Conservation (phyloP, 2,329 filamentous ascomycete species). For the Cucurbitaria berberidis region DNA sequence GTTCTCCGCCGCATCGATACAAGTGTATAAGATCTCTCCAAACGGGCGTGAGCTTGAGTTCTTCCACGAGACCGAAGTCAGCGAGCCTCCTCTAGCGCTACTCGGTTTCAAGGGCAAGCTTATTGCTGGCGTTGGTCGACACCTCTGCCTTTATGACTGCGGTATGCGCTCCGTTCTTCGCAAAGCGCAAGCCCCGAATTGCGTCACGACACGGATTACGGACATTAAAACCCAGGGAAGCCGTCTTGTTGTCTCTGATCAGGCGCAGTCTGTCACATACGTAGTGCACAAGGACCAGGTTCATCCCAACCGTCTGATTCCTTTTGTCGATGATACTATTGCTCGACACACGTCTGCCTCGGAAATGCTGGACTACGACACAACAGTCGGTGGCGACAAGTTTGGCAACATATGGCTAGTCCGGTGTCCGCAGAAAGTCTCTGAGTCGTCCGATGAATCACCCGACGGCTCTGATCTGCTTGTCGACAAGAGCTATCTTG, state of each 20-base stretch:
- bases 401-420: slow-evolving; percentile 97
- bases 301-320: slow-evolving; percentile 87
- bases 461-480: slow-evolving; percentile 88
- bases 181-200: slow-evolving; percentile 79
- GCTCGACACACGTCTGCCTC: slow-evolving; percentile 89
- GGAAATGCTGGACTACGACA: slow-evolving; percentile 97
- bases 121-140: slow-evolving; percentile 81
- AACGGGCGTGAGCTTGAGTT: slow-evolving; percentile 90
- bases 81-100: slow-evolving; percentile 87
- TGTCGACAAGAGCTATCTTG: slow-evolving; percentile 87
- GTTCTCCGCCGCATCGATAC: slow-evolving; percentile 80
- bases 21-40: slow-evolving; percentile 89
- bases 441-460: slow-evolving; percentile 89
- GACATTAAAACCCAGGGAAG: slow-evolving; percentile 88
- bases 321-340: slow-evolving; percentile 89
- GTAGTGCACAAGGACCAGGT: slow-evolving; percentile 82
- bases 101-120: slow-evolving; percentile 91
- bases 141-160: slow-evolving; percentile 87
- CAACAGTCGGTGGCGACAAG: slow-evolving; percentile 91
- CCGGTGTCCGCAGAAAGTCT: slow-evolving; percentile 83
- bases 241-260: slow-evolving; percentile 89
- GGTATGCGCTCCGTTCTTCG: slow-evolving; percentile 91
- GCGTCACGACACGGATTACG: slow-evolving; percentile 81
- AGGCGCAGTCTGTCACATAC: slow-evolving; percentile 89
- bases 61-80: slow-evolving; percentile 93